These are phyloP conservation scores for Suillus discolor DNA, from an alignment of 768 basidiomycete species.

Conservation along the genomic window DNA sequence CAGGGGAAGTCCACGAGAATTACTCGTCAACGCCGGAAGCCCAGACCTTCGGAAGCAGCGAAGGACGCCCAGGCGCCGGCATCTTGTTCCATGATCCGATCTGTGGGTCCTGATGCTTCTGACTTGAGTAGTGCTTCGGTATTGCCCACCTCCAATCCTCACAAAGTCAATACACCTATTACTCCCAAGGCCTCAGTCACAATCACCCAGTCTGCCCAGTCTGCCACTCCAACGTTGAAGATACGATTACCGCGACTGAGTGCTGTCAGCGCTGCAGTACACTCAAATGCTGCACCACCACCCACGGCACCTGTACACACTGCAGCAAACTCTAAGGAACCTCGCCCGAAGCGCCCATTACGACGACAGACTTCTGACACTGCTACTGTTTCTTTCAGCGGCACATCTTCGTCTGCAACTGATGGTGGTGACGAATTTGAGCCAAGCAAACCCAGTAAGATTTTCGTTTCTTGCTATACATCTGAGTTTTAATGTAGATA, in stretches of 20 bases:
- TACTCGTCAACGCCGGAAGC: conserved; percentile 28
- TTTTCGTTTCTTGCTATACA: not conserved
- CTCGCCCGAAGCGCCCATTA: conserved; percentile 29
- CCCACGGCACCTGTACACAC: conserved; percentile 28
- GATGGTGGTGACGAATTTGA: conserved; percentile 31
- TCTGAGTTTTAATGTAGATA: not conserved
- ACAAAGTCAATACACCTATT: conserved; percentile 21
- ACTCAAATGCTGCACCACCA: conserved; percentile 21
- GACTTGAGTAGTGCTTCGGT: not conserved
- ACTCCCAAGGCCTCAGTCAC: conserved; percentile 38
- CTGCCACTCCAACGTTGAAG: conserved; percentile 37
- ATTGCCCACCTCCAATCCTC: not conserved
- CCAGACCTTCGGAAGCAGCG: conserved; percentile 18
- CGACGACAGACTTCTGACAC: conserved; percentile 30
- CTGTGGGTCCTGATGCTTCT: conserved; percentile 1
- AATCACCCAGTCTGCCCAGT: conserved; percentile 34
- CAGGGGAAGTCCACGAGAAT: conserved; percentile 18
- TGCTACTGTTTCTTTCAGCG: conserved; percentile 32
- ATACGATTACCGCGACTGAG: conserved; percentile 35
- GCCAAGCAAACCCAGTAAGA: conserved; percentile 30
- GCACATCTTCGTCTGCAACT: conserved; percentile 32
- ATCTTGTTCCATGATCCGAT: conserved; percentile 7
- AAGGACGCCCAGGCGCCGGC: conserved; percentile 22
- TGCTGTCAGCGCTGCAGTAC: conserved; percentile 29
- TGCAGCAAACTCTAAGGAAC: conserved; percentile 20